Evolutionary conservation across 2,329 filamentous ascomycete genomes (phyloP).

Genomic region (Aspergillus phoenicis): DNA sequence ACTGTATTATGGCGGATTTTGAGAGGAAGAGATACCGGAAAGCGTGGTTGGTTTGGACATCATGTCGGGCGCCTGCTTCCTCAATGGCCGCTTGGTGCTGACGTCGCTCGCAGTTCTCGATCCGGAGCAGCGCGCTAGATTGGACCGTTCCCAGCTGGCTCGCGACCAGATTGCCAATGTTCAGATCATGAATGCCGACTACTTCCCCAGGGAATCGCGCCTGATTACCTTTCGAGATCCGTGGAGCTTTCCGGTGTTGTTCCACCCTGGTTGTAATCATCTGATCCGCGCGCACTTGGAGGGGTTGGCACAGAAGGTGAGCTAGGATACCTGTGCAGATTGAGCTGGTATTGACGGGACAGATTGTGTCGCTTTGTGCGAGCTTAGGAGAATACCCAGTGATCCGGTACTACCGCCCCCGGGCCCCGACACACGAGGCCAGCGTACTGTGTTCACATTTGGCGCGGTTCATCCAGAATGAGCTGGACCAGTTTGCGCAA

Average conservation of each 20-base stretch:
- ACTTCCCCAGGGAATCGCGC: conserved; percentile 86
- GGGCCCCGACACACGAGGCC: conserved; percentile 77
- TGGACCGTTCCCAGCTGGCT: conserved; percentile 70
- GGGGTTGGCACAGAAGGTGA: conserved; percentile 81
- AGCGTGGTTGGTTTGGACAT: conserved; percentile 83
- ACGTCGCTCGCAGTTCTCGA: conserved; percentile 60
- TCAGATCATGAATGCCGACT: conserved; percentile 83
- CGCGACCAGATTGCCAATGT: conserved; percentile 77
- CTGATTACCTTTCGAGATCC: conserved; percentile 90
- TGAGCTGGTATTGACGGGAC: conserved; percentile 17
- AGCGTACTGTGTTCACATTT: conserved; percentile 84
- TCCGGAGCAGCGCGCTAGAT: conserved; percentile 68
- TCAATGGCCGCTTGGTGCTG: conserved; percentile 18
- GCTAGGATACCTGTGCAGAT: conserved; percentile 17
- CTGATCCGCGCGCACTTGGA: conserved; percentile 83
- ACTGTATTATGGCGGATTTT: conserved; percentile 91
- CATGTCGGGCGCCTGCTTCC: conserved; percentile 50
- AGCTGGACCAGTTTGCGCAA: conserved; percentile 85
- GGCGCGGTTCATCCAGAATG: conserved; percentile 86
- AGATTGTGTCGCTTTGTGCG: conserved; percentile 87
- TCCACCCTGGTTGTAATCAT: conserved; percentile 85
- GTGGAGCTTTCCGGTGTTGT: conserved; percentile 92
- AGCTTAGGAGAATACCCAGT: conserved; percentile 91
- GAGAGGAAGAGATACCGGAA: conserved; percentile 79
- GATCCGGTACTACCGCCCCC: conserved; percentile 85